Evolutionary conservation across 1,284 basidiomycete genomes (phyloP).

Genomic region (Grifola frondosa): DNA sequence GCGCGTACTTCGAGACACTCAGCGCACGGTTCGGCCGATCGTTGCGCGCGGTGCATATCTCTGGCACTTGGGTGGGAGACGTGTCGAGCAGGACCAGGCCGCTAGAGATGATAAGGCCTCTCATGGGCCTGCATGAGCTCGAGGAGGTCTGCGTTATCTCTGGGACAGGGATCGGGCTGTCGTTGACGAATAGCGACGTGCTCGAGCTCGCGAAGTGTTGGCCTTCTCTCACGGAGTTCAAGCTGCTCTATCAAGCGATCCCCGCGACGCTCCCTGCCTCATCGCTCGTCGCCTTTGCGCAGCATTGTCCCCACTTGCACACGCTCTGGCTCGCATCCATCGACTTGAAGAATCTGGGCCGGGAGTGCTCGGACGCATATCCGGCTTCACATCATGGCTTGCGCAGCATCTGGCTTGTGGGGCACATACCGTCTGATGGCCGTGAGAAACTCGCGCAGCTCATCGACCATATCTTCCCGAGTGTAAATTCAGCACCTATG

Average conservation of each 20-base stretch:
- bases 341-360: constrained; percentile 4
- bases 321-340: constrained; percentile 13
- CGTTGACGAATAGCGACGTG: constrained; percentile 3
- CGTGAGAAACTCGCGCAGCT: constrained; percentile 2
- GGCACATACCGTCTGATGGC: constrained; percentile 1
- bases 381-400: constrained; percentile 3
- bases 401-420: constrained; percentile 8
- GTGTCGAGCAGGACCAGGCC: constrained; percentile 6
- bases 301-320: constrained; percentile 8
- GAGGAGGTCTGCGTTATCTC: constrained; percentile 10
- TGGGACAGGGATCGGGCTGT: constrained; percentile 8
- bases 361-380: constrained; percentile 1
- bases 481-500: constrained; percentile 5
- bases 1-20: constrained; percentile 5
- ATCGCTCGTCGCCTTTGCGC: constrained; percentile 8
- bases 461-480: constrained; percentile 12
- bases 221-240: constrained; percentile 7
- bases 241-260: constrained; percentile 10
- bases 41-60: constrained; percentile 8
- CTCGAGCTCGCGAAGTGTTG: constrained; percentile 8
- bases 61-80: constrained; percentile 11
- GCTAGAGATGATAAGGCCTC: constrained; percentile 8
- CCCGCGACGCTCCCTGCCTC: constrained; percentile 8
- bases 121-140: constrained; percentile 9
- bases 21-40: constrained; percentile 6